Base-by-base conservation (phyloP, 2,329 filamentous ascomycete species). In the Aspergillus sojae region DNA sequence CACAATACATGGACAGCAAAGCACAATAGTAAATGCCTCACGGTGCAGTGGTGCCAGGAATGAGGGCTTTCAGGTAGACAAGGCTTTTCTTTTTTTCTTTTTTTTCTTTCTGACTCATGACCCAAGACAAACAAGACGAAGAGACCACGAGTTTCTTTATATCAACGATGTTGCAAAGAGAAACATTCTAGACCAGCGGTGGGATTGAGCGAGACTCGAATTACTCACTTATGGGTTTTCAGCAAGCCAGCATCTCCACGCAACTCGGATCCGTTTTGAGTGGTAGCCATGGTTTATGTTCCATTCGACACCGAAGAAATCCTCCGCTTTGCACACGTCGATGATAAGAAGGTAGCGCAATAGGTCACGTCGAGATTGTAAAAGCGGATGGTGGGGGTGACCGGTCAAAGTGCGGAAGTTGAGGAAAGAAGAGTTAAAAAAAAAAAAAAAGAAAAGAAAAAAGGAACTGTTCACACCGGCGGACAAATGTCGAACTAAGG, bases 211-310 rank as follows among this genome's bases (percentile, higher is more conserved):
- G 62, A 63, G 66, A 58, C 39, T 58, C 41, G 59, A 65, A 57
- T 61, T 62, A 81, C 85, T 83, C 82, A 88, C 86, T 82, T 85
- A 73, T 85, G 84, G 74, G 83, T 77, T 76, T 85, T 82, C 71
- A 87, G 77, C 75, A 87, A 77, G 71, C 88, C 86, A 58, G 84
- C 83, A 61, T 86, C 85, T 63, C 80, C 81, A 70, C 82, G 79
- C 70, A 81, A 77, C 69, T 82, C 84, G 69, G 80, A 77, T 75
- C 80, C 79, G 75, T 80, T 80, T 67, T 78, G 75, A 73, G 75
- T 73, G 72, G 78, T 74, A 72, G 79, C 78, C 80, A 82, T 80
- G 66, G 64, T 73, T 70, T 71, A 65, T 71, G 68, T 79, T 74
- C 77, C 76, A 78, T 79, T 63, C 73, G 75, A 74, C 58, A 67